These are phyloP conservation scores for Carex cristatella DNA, from an alignment of 176 grass and related monocot genomes.

Conservation along the genomic window DNA sequence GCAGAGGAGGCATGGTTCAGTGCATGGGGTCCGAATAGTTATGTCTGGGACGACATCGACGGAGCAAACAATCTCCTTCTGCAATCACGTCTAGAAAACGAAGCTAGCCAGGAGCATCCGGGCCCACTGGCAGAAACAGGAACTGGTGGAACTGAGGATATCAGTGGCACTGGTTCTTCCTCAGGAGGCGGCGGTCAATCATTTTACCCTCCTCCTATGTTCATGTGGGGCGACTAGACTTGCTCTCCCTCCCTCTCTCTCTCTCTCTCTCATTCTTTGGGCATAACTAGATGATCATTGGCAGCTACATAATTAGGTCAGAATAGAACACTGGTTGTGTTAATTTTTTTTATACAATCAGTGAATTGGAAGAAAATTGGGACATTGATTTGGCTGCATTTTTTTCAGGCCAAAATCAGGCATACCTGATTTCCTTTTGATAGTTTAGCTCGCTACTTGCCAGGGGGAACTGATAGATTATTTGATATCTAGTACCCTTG, in stretches of 20 bases:
- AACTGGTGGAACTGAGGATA: not conserved
- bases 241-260: not conserved
- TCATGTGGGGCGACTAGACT: constrained; percentile 14
- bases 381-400: constrained; percentile 2
- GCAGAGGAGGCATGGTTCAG: constrained; percentile 93
- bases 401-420: constrained; percentile 20
- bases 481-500: constrained; percentile 23
- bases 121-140: not conserved
- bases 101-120: constrained; percentile 13
- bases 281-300: not conserved
- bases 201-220: constrained; percentile 12
- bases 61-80: constrained; percentile 66
- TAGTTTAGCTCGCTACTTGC: not conserved
- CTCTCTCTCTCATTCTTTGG: not conserved
- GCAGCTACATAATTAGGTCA: not conserved
- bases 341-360: constrained; percentile 13
- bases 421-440: not conserved
- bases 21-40: constrained; percentile 81
- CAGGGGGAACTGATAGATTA: constrained; percentile 12
- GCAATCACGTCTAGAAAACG: constrained; percentile 60
- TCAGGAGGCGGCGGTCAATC: not conserved
- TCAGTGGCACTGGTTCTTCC: not conserved
- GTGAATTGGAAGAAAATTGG: constrained; percentile 12
- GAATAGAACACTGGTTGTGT: constrained; percentile 3
- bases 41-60: constrained; percentile 93